Evolutionary conservation across 2,329 filamentous ascomycete genomes (phyloP).

Genomic region (Penicillium palitans): DNA sequence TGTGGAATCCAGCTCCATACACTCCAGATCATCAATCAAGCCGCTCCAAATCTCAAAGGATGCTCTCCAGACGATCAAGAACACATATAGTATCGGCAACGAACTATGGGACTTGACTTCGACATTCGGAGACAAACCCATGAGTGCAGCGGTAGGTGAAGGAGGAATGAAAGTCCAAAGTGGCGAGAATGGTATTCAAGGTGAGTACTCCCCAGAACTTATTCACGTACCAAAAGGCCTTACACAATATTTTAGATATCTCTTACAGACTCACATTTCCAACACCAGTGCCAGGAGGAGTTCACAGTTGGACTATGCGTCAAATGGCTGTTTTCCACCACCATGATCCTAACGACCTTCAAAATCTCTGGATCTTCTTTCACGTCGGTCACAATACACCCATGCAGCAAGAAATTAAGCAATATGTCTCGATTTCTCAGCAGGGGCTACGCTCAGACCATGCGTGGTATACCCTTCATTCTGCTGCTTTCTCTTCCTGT

Average conservation of each 20-base stretch:
- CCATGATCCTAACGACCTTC: constrained; percentile 7
- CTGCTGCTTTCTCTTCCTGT: background rate
- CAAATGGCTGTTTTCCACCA: constrained; percentile 22
- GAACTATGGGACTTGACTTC: constrained; percentile 15
- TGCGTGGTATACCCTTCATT: background rate
- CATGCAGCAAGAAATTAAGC: background rate
- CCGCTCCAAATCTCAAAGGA: constrained; percentile 18
- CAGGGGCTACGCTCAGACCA: background rate
- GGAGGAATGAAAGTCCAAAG: constrained; percentile 18
- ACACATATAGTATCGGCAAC: constrained; percentile 14
- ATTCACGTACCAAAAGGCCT: background rate
- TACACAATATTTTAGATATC: constrained; percentile 12
- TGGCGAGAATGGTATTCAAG: constrained; percentile 11
- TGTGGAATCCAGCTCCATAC: background rate
- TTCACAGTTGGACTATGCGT: constrained; percentile 18
- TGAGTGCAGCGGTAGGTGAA: constrained; percentile 19
- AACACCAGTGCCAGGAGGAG: background rate
- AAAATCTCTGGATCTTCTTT: constrained; percentile 23
- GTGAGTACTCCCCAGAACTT: background rate
- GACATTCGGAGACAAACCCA: constrained; percentile 25
- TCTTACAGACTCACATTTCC: constrained; percentile 14
- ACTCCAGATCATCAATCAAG: constrained; percentile 8
- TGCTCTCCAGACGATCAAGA: constrained; percentile 14
- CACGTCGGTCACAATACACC: constrained; percentile 8
- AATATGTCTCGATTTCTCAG: background rate